Conservation (phyloP, 2,329 filamentous ascomycete species). For the Botryotinia narcissicola region DNA sequence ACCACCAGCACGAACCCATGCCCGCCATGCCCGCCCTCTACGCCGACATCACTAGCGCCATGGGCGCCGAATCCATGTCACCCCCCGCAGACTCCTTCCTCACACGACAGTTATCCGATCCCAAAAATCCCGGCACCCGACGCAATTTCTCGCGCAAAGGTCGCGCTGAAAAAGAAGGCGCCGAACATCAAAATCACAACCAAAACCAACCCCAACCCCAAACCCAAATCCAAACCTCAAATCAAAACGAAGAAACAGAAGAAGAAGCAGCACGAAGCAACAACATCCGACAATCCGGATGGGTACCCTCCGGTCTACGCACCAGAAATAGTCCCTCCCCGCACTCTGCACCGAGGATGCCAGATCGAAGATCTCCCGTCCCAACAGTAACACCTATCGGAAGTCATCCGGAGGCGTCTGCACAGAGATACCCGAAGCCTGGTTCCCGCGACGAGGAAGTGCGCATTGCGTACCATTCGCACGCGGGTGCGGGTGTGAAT, state of each 20-base stretch:
- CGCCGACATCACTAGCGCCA: slow-evolving; percentile 1
- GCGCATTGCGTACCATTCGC: slow-evolving; percentile 1
- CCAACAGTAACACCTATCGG: neutral
- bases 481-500: neutral
- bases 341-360: neutral
- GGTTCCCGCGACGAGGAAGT: neutral
- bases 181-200: neutral
- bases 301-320: slow-evolving; percentile 2
- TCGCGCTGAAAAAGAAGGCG: neutral
- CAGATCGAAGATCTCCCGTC: neutral
- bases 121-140: neutral
- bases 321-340: neutral
- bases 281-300: slow-evolving; percentile 4
- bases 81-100: neutral
- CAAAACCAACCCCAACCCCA: neutral
- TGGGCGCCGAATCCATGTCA: slow-evolving; percentile 4
- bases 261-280: neutral
- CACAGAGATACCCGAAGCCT: neutral
- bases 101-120: neutral
- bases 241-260: neutral
- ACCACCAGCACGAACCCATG: slow-evolving; percentile 13
- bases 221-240: neutral
- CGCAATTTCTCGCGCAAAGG: slow-evolving; percentile 19
- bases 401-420: neutral
- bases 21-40: slow-evolving; percentile 13